Evolutionary conservation across 768 basidiomycete species (phyloP).

Genomic region (Mycena alexandri): DNA sequence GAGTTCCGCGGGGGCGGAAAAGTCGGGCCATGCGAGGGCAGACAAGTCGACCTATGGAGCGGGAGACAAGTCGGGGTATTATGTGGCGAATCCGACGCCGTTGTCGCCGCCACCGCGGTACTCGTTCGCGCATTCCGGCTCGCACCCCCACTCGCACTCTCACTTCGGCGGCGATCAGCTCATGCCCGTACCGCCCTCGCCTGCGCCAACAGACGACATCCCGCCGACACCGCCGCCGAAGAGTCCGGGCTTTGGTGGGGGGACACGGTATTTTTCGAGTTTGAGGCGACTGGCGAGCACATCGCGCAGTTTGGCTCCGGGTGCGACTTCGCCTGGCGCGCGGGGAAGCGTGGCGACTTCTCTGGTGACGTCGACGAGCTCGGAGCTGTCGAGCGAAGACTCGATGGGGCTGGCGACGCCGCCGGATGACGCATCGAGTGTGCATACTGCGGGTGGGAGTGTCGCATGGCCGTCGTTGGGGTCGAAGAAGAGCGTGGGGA

Average conservation of each 20-base stretch:
- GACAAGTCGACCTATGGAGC: too few relatives aligned
- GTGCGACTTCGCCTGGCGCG: constrained; percentile 47
- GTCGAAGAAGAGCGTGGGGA: constrained; percentile 62
- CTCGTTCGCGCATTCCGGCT: too few relatives aligned
- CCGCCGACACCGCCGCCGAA: constrained; percentile 63
- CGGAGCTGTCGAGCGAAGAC: constrained; percentile 77
- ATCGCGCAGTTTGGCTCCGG: constrained; percentile 44
- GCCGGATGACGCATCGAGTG: constrained; percentile 49
- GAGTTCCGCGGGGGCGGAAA: too few relatives aligned
- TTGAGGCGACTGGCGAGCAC: constrained; percentile 63
- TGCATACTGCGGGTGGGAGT: constrained; percentile 30
- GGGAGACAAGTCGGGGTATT: too few relatives aligned
- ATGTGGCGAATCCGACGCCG: too few relatives aligned
- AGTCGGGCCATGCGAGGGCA: too few relatives aligned
- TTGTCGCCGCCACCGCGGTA: too few relatives aligned
- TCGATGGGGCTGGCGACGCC: constrained; percentile 73
- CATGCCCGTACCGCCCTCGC: neutral
- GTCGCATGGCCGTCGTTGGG: constrained; percentile 63
- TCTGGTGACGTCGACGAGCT: constrained; percentile 36
- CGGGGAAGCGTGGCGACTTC: constrained; percentile 72
- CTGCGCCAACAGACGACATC: constrained; percentile 36
- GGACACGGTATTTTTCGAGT: constrained; percentile 59
- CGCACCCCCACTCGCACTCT: too few relatives aligned
- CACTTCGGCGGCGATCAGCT: neutral
- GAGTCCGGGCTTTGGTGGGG: constrained; percentile 51